Evolutionary conservation across 2,329 filamentous ascomycete species (phyloP), one percentile per base, ranked within the genome.

Genomic region (Cladosporium sp.): DNA sequence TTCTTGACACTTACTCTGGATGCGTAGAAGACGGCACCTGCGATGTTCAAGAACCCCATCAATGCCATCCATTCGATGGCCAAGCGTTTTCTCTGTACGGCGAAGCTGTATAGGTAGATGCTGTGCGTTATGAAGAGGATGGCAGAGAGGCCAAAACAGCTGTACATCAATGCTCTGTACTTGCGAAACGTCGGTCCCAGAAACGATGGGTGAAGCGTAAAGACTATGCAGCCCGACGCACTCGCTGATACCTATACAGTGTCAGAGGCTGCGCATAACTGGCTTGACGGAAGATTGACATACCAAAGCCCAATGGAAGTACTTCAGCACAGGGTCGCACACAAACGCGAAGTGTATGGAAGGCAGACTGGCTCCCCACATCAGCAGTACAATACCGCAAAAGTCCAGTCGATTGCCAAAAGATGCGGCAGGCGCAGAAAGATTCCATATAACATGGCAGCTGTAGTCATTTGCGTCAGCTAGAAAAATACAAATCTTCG

Each of bases 311-410:
- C 52, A 55, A 16, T 56, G 52, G 12, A 56, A 11, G 8, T 27
- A 38, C 12, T 39, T 49, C 18, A 50, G 22, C n/a, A 20, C 16
- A 15, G 52, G 25, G 19, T 56, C 41, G 16, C 52, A 53, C 3
- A 40, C n/a, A 16, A 57, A 57, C 4, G 47, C 55, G 18, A 51
- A 57, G 32, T 57, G 50, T 1, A 57, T 52, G 0, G 55, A 57
- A 7, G 55, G 48, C 4, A 57, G 32, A 45, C 52, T 55, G 7
- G 55, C 54, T 33, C 54, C 47, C 54, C 54, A 56, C 52, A 57
- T 55, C 2, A 57, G 43, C n/a, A 57, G 38, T 2, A 57, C 53
- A 9, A 57, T 56, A 2, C 55, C 55, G 13, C 30, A 46, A 40
- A 40, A 56, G 45, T 57, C 55, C 3, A 54, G 36, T 33, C 43